These are phyloP conservation scores for Aureobasidium sp. DNA, from an alignment of 2,329 filamentous ascomycete genomes.

Conservation along the genomic window DNA sequence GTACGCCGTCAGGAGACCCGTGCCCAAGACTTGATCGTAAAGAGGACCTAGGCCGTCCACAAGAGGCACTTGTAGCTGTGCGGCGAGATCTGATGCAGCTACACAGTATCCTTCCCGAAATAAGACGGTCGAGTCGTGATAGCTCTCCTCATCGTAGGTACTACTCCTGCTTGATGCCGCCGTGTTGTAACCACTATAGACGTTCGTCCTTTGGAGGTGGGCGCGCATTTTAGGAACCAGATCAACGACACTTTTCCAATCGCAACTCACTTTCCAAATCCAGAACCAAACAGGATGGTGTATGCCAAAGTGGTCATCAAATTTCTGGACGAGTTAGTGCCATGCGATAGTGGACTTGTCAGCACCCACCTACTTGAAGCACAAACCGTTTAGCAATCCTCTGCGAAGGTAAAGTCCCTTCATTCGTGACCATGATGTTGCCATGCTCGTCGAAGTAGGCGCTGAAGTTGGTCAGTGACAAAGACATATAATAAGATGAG, in stretches of 20 bases:
- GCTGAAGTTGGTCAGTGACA: not conserved
- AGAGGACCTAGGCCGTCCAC: constrained; percentile 51
- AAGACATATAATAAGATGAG: not conserved
- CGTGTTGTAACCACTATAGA: constrained; percentile 27
- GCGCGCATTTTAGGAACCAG: constrained; percentile 65
- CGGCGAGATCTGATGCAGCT: constrained; percentile 67
- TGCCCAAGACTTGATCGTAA: constrained; percentile 69
- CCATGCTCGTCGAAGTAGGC: constrained; percentile 63
- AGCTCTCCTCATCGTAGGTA: constrained; percentile 48
- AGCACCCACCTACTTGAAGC: constrained; percentile 45
- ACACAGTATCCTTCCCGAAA: constrained; percentile 81
- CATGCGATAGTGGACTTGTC: not conserved
- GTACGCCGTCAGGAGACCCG: constrained; percentile 37
- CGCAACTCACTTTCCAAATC: constrained; percentile 74
- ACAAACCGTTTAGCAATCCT: constrained; percentile 75
- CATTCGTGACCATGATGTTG: constrained; percentile 60
- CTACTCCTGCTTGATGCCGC: constrained; percentile 26
- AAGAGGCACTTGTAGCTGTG: constrained; percentile 56
- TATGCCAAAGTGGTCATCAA: constrained; percentile 68
- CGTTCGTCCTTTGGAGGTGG: constrained; percentile 51
- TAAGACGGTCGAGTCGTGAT: constrained; percentile 64
- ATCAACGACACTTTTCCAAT: constrained; percentile 64
- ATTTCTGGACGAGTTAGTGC: constrained; percentile 37
- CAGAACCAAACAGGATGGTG: constrained; percentile 77
- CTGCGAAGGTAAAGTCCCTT: constrained; percentile 61